Conservation (phyloP, 2,329 filamentous ascomycete genomes). For the Xylaria sp. region DNA sequence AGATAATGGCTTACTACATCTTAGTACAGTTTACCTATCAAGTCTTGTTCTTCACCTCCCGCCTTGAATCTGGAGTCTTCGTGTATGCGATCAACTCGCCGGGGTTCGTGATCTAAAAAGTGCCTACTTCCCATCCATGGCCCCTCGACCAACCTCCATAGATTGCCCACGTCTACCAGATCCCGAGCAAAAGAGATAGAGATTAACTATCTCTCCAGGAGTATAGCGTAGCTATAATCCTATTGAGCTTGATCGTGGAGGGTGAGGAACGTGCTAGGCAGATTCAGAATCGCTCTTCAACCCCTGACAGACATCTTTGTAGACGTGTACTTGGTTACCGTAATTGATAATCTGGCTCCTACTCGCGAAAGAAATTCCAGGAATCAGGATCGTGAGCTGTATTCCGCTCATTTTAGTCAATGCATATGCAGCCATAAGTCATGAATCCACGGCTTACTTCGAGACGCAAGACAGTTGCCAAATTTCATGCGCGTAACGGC, state of each 20-base stretch:
- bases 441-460: neutral
- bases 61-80: neutral
- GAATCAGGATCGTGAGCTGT: neutral
- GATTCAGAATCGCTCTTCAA: neutral
- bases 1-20: neutral
- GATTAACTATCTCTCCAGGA: neutral
- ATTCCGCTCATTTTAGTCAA: neutral
- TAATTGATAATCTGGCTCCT: neutral
- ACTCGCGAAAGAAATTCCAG: neutral
- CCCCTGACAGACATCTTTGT: neutral
- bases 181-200: neutral
- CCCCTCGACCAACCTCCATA: neutral
- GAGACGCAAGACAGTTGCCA: neutral
- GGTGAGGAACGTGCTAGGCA: neutral
- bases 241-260: neutral
- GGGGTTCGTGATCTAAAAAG: neutral
- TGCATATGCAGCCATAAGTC: neutral
- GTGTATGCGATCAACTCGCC: neutral
- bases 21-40: neutral
- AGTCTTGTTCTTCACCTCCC: neutral
- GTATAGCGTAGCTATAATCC: neutral
- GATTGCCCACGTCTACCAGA: neutral
- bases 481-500: neutral
- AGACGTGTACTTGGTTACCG: neutral
- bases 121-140: neutral